Evolutionary conservation across 2,329 filamentous ascomycete species (phyloP), one percentile per base, ranked within the genome.

Genomic region (Monilinia vaccinii-corymbosi): DNA sequence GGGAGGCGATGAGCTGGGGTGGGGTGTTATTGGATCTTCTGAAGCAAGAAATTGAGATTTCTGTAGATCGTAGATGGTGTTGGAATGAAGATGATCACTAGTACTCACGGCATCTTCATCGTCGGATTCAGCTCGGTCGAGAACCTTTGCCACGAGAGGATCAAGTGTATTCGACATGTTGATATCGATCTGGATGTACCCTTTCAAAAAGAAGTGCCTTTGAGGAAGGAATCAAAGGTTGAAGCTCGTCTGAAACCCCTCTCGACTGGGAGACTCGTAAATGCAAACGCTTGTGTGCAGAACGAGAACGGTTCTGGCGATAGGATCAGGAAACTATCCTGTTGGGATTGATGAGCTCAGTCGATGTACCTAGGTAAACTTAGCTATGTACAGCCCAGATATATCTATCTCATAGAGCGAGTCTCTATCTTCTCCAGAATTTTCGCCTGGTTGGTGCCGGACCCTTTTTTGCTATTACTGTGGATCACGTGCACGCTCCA

Each of bases 1-100:
- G 76, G 61, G 79, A 77, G 18, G 79, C 79, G 59, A 84, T 80
- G 53, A 84, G 76, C 38, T 79, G 79, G 25, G 70, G 83, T n/a
- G 4, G 23, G 25, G 8, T 44, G 51, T 55, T 44, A 55, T 28
- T 45, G 8, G 25, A 55, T 7, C 21, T 32, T 42, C 16, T 10
- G 23, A 32, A 18, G 6, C 13, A 53, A 14, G 8, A 14, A 14
- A 23, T 13, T 23, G 25, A 44, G 2, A 44, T 2, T 16, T 18
- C 13, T 16, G 16, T 28, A 21, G 5, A 40, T 25, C 10, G 40
- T 4, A 32, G 11, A 31, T 34, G 1, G 7, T 16, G 9, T 3
- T 1, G 31, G 6, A 28, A 50, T 40, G 13, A 31, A 57, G 50
- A 40, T 1, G 38, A 21, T 6, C 34, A 59, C n/a, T n/a, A n/a